Base-by-base conservation (phyloP, 176 grass and related monocot genomes). In the Themeda triandra region DNA sequence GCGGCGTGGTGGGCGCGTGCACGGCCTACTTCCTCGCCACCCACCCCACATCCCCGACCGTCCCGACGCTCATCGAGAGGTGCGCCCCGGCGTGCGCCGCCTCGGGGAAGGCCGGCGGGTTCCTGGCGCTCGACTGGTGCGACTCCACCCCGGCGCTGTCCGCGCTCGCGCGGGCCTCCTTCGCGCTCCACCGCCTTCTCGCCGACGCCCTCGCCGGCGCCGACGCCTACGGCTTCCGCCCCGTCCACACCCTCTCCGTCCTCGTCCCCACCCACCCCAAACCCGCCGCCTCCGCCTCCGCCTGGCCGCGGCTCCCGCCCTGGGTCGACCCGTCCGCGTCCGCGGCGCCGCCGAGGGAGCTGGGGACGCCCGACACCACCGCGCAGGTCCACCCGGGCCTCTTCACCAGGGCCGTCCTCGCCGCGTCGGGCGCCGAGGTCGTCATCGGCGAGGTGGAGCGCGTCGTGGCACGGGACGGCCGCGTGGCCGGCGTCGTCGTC, bases 121-220 rank as follows among this genome's bases (percentile, higher is more conserved):
- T 98, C 86, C 93, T 98, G 39, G 91, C 96, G 30, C 93, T 98
- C 64, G 96, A 95, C 80, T 98, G 96, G 96, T 90, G 87, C 77
- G 96, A 98, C 71, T 87, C 80, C 62, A 86, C 87, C 17, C 89
- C 91, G 6, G 11, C 67, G 46, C 85, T 98, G 39, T 90, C 87
- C 6, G 33, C 45, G 35, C 91, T 95, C 49, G 96, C 91, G 11
- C 93, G 93, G 23, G 89, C 87, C 65, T 93, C 91, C 87, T 98
- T 92, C 74, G 45, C 63, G 46, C 92, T 93, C 37, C 96, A 98
- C 85, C 84, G 60, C 69, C 87, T 88, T 77, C 92, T 95, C 78
- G 76, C 96, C 40, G 75, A 75, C 39, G 53, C 82, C 37, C 84
- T 95, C 64, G 82, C 88, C 77, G 93, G 93, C 69, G 85, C 83